Evolutionary conservation across 2,329 filamentous ascomycete genomes (phyloP), one percentile per base, ranked within the genome.

Genomic region (Karstenula rhodostoma): DNA sequence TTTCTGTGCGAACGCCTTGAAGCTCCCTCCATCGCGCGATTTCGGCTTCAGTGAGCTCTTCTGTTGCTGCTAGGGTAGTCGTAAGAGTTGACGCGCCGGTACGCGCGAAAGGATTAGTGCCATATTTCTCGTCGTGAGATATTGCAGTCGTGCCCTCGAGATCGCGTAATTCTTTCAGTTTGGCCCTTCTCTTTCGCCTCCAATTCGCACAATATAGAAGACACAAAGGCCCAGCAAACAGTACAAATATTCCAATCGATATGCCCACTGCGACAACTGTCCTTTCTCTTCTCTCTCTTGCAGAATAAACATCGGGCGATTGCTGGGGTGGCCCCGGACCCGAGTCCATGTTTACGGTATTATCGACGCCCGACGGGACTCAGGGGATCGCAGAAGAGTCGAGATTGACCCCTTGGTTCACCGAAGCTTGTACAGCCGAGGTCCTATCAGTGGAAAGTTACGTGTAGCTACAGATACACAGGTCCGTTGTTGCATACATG

Each of bases 111-210:
- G 19, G 29, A 35, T 42, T 46, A 19, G 47, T 44, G 25, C 33
- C 54, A 35, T 44, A 19, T 32, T 57, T 50, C 19, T 51, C 46
- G 22, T 27, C 27, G 19, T 19, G 46, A 15, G 56, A 57, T 13
- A 57, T 23, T 19, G 29, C 56, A 23, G 56, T 57, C 13, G 56
- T 57, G 22, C 56, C 56, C 19, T 46, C 56, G 12, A 57, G 37
- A 51, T 57, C 47, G 32, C 47, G 22, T 25, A 37, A 6, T 22
- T 46, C 35, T 19, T 32, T 22, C 23, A 15, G 49, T 29, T n/a
- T 48, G 25, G 13, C 22, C 25, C 46, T 48, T 19, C 46, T 22
- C n/a, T 32, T 32, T 10, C 54, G 44, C 15, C 46, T 33, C 54
- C 54, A 49, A 22, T 42, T 50, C 19, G 43, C 44, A 32, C 27